Percentiles rank a stretch among this genome's conserved stretches.
Evolutionary conservation across 2,329 filamentous ascomycete species (phyloP).

Genomic region (Aspergillus sp.): DNA sequence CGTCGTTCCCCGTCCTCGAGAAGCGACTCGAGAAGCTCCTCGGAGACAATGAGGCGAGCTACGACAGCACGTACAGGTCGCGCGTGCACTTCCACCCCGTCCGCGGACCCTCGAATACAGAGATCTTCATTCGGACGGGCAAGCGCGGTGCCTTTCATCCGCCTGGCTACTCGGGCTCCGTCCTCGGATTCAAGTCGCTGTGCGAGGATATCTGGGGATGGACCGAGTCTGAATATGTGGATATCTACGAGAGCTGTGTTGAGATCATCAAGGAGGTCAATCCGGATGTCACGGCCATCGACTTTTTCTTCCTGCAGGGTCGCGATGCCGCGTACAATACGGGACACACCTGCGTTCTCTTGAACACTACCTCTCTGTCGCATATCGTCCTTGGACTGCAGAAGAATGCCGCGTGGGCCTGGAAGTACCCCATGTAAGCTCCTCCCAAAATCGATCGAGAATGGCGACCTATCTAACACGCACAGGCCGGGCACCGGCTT

Average conservation of each 20-base stretch:
- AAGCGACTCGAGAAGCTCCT: conserved; percentile 35
- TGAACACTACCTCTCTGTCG: conserved; percentile 53
- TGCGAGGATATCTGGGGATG: conserved; percentile 39
- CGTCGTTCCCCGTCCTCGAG: conserved; percentile 47
- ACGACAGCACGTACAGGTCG: conserved; percentile 24
- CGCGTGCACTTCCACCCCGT: conserved; percentile 41
- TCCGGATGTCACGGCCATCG: conserved; percentile 49
- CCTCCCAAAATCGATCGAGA: background rate
- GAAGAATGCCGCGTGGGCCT: conserved; percentile 36
- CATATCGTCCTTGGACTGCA: conserved; percentile 48
- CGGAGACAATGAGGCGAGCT: conserved; percentile 25
- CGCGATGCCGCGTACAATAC: conserved; percentile 49
- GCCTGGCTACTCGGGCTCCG: conserved; percentile 42
- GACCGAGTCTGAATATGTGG: conserved; percentile 47
- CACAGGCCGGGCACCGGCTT: conserved; percentile 51
- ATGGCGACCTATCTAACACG: background rate
- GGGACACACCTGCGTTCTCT: conserved; percentile 39
- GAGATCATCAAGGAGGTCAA: conserved; percentile 44
- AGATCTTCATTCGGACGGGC: conserved; percentile 38
- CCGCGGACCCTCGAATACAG: conserved; percentile 35
- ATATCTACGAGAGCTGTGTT: conserved; percentile 44
- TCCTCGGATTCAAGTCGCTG: conserved; percentile 37
- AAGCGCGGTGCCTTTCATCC: conserved; percentile 33
- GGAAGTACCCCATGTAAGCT: conserved; percentile 41
- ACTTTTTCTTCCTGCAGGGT: conserved; percentile 51